Base-by-base conservation (phyloP, 2,329 filamentous ascomycete genomes). In the Botryotinia globosa region DNA sequence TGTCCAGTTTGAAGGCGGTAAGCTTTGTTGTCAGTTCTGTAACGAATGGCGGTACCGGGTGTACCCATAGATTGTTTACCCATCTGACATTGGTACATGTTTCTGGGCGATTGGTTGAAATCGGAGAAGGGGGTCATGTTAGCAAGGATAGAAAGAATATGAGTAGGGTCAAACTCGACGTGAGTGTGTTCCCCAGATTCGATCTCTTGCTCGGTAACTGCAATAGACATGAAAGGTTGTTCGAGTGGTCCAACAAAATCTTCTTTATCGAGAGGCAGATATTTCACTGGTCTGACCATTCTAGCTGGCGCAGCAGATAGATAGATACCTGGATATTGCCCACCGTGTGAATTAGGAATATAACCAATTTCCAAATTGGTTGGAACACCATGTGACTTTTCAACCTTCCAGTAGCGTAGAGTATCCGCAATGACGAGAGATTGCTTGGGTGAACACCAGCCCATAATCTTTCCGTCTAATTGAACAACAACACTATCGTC, bases 81-180 rank as follows among this genome's bases (percentile, higher is more conserved):
- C 96, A 98, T 98, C 86, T 98, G 96, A 84, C 94, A 98, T 81
- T 97, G 93, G 82, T 98, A 99, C 95, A 98, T 98, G 84, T 99
- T 99, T 87, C 96, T 88, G 1, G 96, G 96, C 22, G 94, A 98
- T 83, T 99, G 96, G 83, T 99, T 99, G 84, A 97, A 97, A 81
- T 99, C 94, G 64, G 95, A 98, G 84, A 99, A 99, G 5, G 96
- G 96, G 0, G 96, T 99, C 91, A 98, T 97, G 83, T 98, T 98
- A 79, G 96, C 96, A 69, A 99, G 87, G 76, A 99, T 98, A 12
- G 95, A 98, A 39, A 99, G 89, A 76, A 99, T 98, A 83, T 98
- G 96, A 45, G 96, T 99, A 2, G 96, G 94, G 73, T 94, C 91
- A 79, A 92, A 93, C 82, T 99, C 96, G 62, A 98, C 94, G 80